A percentile compares a stretch with the other conserved stretches of the same genome.
These are phyloP conservation scores for Podospora fimiseda DNA, from an alignment of 495 filamentous ascomycete genomes.

Conservation along the genomic window DNA sequence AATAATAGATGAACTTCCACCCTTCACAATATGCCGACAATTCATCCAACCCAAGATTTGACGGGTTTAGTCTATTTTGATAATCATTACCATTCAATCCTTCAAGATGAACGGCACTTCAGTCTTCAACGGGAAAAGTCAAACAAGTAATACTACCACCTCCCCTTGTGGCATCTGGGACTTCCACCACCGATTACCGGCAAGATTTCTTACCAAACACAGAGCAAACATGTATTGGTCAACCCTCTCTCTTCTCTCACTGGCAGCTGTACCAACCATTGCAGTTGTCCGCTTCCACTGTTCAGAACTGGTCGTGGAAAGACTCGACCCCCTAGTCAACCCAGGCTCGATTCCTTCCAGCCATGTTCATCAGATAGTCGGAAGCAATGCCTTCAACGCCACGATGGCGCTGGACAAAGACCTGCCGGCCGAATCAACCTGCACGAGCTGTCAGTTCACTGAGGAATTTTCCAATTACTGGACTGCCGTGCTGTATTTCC, in stretches of 20 bases:
- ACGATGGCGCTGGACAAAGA: slow-evolving; percentile 13
- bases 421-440: slow-evolving; percentile 14
- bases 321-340: slow-evolving; percentile 37
- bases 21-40: no score
- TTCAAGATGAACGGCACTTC: neutral
- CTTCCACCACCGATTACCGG: no score
- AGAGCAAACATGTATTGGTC: neutral
- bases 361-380: slow-evolving; percentile 8
- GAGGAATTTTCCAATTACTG: slow-evolving; percentile 30
- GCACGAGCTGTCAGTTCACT: slow-evolving; percentile 19
- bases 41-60: no score
- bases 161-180: neutral
- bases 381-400: slow-evolving; percentile 15
- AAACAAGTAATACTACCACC: neutral
- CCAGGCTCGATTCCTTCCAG: neutral
- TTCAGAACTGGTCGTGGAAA: slow-evolving; percentile 23
- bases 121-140: neutral
- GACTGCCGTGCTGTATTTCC: slow-evolving; percentile 29
- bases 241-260: neutral
- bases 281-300: slow-evolving; percentile 13
- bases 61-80: neutral
- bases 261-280: neutral
- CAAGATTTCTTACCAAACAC: neutral
- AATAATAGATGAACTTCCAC: no score
- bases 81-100: no score